Base-by-base conservation (phyloP, 805 yeast species). In the Kodamaea jinghongensis region DNA sequence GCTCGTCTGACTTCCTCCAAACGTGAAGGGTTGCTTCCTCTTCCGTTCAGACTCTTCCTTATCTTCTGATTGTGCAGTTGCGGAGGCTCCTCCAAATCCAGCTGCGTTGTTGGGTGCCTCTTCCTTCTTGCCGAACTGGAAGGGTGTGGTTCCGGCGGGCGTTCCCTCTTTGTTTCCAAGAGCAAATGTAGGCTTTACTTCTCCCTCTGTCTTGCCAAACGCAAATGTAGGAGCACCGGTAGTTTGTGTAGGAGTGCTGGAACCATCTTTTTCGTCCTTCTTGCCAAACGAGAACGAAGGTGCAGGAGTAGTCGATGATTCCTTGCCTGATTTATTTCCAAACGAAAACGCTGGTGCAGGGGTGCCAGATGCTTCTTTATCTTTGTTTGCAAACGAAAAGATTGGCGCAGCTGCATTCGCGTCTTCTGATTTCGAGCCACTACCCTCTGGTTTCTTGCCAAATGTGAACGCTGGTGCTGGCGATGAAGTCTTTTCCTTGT, bases 261-360 rank as follows among this genome's bases (percentile, higher is more conserved):
- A 10, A 23, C 28, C 17, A 17, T 17, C 28, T 31, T 29, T 29
- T 16, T 31, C 35, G 6, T 33, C 38, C 4, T 35, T 6, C 13
- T 33, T 28, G 8, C 50, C 54, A 39, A 56, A 57, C 1, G 58
- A 48, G 31, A 54, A 49, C 15, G 43, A 13, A 2, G 54, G 51
- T 5, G 34, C 36, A 9, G 28, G 13, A 20, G 43, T 25, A 30
- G 37, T 26, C 15, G 36, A 14, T n/a, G 16, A 33, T 12, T 39
- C 36, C 38, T 6, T 17, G 3, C 14, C 30, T 25, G 23, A 12
- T 10, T 26, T 36, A 22, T 8, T 15, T 6, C 14, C 38, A 22
- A 34, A 48, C 31, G 53, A 49, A 14, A 43, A 15, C 2, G 54
- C 50, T 5, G 34, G 36, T 9, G 28, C 17, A 20, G 44, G 22